Evolutionary conservation across 2,329 filamentous ascomycete genomes (phyloP), one percentile per base, ranked within the genome.

Genomic region (Trichoderma cornu-damae): DNA sequence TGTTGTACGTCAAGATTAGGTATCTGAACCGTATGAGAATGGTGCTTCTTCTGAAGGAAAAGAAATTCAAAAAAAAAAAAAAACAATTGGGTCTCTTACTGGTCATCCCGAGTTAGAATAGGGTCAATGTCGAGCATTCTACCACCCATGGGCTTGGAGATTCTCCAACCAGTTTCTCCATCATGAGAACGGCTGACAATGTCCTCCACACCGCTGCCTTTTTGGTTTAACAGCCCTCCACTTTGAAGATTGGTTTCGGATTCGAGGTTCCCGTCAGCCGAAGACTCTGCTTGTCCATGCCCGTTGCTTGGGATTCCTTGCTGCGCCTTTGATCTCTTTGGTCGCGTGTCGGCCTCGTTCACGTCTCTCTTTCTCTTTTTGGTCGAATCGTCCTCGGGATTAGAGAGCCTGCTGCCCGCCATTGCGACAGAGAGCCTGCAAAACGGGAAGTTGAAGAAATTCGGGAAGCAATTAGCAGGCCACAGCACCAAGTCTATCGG

Each of bases 1-100:
- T 86, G 60, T 85, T 82, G 66, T 90, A 89, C 30, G 87, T 83
- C 57, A 96, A 71, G 58, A 96, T 85, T 37, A 96, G 70, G 71
- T 87, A 81, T 68, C 89, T 90, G 42, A 16, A 14, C 34, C 9
- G 58, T 35, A 51, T 68, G 40, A 67, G 63, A 43, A 30, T 48
- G 14, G 42, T 3, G 35, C 37, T 28, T 35, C 24, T 4, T 26
- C 9, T 8, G n/a, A 7, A 16, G 11, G 7, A 14, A 37, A 28
- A 20, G 2, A 32, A 20, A n/a, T 26, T 20, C n/a, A n/a, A n/a
- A n/a, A n/a, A n/a, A n/a, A n/a, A n/a, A n/a, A n/a, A n/a, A n/a
- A n/a, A n/a, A n/a, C n/a, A n/a, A n/a, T n/a, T n/a, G n/a, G 28
- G 32, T 5, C 59, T 67, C 79, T 68, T 72, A 86, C 83, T 79